These are phyloP conservation scores for Boletus rufocinnamomeus DNA, from an alignment of 768 basidiomycete genomes.

Conservation along the genomic window DNA sequence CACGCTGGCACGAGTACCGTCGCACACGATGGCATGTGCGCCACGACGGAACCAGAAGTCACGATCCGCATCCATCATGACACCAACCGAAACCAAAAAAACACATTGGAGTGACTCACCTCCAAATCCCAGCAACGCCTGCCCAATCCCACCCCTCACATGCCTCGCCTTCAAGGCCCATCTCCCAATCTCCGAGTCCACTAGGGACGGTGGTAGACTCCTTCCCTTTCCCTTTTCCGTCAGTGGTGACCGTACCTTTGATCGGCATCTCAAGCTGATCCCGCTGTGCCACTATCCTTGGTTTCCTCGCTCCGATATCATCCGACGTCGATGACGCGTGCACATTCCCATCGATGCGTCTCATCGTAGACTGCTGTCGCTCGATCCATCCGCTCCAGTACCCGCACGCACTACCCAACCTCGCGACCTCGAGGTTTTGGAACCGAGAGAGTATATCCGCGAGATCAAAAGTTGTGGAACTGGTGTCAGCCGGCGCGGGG, in stretches of 20 bases:
- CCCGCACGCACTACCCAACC: slow-evolving; percentile 44
- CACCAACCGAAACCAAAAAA: neutral
- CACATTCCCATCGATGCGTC: neutral
- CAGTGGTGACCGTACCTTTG: neutral
- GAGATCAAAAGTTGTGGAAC: slow-evolving; percentile 6
- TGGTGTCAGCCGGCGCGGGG: neutral
- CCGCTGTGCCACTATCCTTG: slow-evolving; percentile 16
- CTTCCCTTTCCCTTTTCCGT: slow-evolving; percentile 26
- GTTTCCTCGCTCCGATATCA: slow-evolving; percentile 4
- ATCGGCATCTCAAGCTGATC: slow-evolving; percentile 15
- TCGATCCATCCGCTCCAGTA: slow-evolving; percentile 39
- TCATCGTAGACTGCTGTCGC: slow-evolving; percentile 3
- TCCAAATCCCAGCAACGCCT: slow-evolving; percentile 54
- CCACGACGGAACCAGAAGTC: neutral
- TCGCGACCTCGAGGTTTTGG: slow-evolving; percentile 36
- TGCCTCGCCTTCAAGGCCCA: slow-evolving; percentile 22
- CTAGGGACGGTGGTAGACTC: neutral
- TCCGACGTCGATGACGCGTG: neutral
- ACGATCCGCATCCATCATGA: neutral
- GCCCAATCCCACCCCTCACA: slow-evolving; percentile 62
- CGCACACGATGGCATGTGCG: neutral
- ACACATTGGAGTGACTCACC: slow-evolving; percentile 36
- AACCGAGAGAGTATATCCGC: slow-evolving; percentile 32
- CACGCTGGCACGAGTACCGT: too few species aligned
- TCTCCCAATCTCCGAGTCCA: slow-evolving; percentile 24